phyloP scores from a whole-genome alignment of 2,329 filamentous ascomycete genomes.

The Penicillium brevicompactum region DNA sequence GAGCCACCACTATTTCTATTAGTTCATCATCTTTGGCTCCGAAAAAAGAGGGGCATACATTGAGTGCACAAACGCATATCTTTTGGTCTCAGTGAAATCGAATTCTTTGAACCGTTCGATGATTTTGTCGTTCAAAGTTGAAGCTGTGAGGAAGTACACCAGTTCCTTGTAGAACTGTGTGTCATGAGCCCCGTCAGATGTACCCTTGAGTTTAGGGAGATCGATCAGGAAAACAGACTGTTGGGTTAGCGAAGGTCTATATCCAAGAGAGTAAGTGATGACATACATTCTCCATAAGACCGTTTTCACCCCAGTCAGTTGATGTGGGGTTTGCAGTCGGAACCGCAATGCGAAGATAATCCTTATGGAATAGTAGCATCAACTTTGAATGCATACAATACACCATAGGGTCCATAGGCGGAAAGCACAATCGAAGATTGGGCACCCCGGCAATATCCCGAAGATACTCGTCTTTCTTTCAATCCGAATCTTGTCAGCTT shows the following conservation, averaged over 20 bases:
- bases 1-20: conserved; percentile 54
- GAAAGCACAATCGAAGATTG: conserved; percentile 73
- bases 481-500: neutral
- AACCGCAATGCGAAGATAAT: conserved; percentile 75
- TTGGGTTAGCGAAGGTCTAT: conserved; percentile 12
- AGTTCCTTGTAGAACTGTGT: conserved; percentile 71
- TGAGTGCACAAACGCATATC: conserved; percentile 80
- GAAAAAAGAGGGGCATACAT: conserved; percentile 59
- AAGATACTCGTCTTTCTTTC: conserved; percentile 41
- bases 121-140: conserved; percentile 65
- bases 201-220: conserved; percentile 58
- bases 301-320: conserved; percentile 85
- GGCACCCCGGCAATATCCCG: conserved; percentile 46
- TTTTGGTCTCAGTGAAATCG: conserved; percentile 74
- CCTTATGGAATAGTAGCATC: conserved; percentile 78
- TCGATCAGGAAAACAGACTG: conserved; percentile 90
- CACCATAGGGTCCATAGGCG: conserved; percentile 70
- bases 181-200: conserved; percentile 31
- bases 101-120: conserved; percentile 72
- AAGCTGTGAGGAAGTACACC: conserved; percentile 67
- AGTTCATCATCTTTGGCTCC: conserved; percentile 11
- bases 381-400: conserved; percentile 93
- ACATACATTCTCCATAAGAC: conserved; percentile 77
- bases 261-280: neutral
- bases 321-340: conserved; percentile 84